Evolutionary conservation across 805 yeast genomes (phyloP), one percentile per base, ranked within the genome.

Genomic region (Lipomyces sp.): DNA sequence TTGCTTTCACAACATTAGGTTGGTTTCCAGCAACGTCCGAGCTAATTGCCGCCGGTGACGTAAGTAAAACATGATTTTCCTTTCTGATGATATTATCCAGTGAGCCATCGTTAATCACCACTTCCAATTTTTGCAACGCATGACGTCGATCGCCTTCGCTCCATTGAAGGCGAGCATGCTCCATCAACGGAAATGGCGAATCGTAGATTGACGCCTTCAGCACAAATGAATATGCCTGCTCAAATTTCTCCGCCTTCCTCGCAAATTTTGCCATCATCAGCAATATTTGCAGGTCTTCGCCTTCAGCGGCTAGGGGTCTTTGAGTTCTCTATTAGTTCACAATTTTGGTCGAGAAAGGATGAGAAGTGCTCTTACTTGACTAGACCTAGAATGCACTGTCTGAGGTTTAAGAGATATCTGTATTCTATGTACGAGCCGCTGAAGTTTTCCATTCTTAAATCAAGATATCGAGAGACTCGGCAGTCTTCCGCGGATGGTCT

Each of bases 131-230:
- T 28, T 47, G 34, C 39, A 91, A 74, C 0, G 98, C 98, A 59
- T 88, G 83, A 22, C 89, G 78, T 53, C 80, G 86, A 56, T 88
- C 95, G 0, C 95, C 96, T 63, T 86, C 87, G 2, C 81, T 83
- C 97, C 98, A 91, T 35, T 88, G 67, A 7, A 93, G 73, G 50
- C 85, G 82, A 0, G 96, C 83, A 65, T 84, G 83, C 64, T 89
- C 95, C 35, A 84, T 52, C 18, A 49, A 46, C 4, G 66, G 65
- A 21, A 51, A 42, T 7, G 61, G 62, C 19, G 57, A 33, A 29
- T 71, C 49, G 11, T 24, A 68, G 67, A 79, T 70, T 38, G 58
- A 35, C 1, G 87, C 88, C 60, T 80, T 74, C 63, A 85, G 76
- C 21, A 84, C 77, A 7, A 82, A 75, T 19, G 81, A 76, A 1